phyloP scores from a whole-genome alignment of 2,329 filamentous ascomycete species.

The Teratosphaeria gauchensis region DNA sequence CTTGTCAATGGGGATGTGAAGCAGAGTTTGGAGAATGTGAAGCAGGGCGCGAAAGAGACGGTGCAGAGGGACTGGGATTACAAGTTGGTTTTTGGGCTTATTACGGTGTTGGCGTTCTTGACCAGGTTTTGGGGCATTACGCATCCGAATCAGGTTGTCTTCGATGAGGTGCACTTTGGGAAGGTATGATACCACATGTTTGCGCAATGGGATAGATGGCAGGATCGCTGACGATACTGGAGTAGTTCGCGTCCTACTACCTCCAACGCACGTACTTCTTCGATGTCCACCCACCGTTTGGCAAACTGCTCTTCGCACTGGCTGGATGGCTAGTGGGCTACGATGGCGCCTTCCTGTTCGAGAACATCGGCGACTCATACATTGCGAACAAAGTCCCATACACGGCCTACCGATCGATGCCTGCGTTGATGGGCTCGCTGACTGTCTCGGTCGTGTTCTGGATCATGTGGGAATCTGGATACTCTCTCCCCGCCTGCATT shows the following conservation, averaged over 20 bases:
- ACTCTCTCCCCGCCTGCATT: constrained; percentile 85
- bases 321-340: constrained; percentile 97
- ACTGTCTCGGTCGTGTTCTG: constrained; percentile 90
- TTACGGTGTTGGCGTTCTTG: constrained; percentile 76
- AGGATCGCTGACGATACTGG: background rate
- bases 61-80: constrained; percentile 61
- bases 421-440: constrained; percentile 80
- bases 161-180: constrained; percentile 98
- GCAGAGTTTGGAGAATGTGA: constrained; percentile 30
- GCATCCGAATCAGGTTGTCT: constrained; percentile 93
- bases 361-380: constrained; percentile 98
- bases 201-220: background rate
- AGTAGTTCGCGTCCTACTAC: constrained; percentile 57
- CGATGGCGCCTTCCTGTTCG: constrained; percentile 93
- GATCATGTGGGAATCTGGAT: constrained; percentile 99
- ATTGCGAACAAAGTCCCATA: constrained; percentile 95
- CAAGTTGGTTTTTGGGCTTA: constrained; percentile 63
- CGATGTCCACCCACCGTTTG: constrained; percentile 96
- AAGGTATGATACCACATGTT: constrained; percentile 55
- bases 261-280: constrained; percentile 98
- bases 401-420: constrained; percentile 87
- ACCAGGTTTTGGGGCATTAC: constrained; percentile 95
- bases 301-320: constrained; percentile 93
- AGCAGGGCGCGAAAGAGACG: constrained; percentile 22
- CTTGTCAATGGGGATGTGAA: constrained; percentile 23